Evolutionary conservation across 1,139 yeast species (phyloP), one percentile per base, ranked within the genome.

Genomic region (Debaryomyces subglobosus): DNA sequence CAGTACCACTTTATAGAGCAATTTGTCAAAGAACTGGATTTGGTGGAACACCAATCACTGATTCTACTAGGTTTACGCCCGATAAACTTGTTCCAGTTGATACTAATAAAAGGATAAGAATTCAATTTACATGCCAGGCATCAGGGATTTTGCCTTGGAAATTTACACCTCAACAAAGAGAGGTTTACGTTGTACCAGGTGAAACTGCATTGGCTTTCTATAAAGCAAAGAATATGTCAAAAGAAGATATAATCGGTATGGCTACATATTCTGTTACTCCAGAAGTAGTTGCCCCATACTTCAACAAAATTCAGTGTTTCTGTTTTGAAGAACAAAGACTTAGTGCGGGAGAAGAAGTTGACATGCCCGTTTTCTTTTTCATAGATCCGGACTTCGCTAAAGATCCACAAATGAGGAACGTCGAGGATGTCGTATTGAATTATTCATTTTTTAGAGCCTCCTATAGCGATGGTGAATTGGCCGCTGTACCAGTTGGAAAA

Each of bases 341-440:
- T 55, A 80, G 86, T 49, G 97, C 97, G 1, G 98, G 98, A 5
- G 99, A 95, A 71, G 98, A 94, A 65, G 96, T 95, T 13, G 99
- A 95, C 63, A 94, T 95, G 99, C 99, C 99, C 0, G 92, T 94
- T 15, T 95, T 95, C 72, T 95, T 95, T 79, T 95, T 95, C 68
- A 89, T 95, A 48, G 99, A 95, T 64, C 99, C 99, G 0, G 99
- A 95, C 57, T 94, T 89, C 68, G 96, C 96, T 41, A 86, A 86
- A 53, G 99, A 95, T 64, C 98, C 99, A 7, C 79, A 84, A 39
- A 89, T 94, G 95, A 82, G 95, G 65, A 87, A 89, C 61, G 85
- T 92, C 43, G 95, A 91, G 60, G 97, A 92, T 64, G 81, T 94
- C 43, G 91, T 94, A 21, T 78, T 94, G 60, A 96, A 94, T 68